Base-by-base conservation (phyloP, 2,329 filamentous ascomycete genomes). In the Trematosphaeria pertusa region DNA sequence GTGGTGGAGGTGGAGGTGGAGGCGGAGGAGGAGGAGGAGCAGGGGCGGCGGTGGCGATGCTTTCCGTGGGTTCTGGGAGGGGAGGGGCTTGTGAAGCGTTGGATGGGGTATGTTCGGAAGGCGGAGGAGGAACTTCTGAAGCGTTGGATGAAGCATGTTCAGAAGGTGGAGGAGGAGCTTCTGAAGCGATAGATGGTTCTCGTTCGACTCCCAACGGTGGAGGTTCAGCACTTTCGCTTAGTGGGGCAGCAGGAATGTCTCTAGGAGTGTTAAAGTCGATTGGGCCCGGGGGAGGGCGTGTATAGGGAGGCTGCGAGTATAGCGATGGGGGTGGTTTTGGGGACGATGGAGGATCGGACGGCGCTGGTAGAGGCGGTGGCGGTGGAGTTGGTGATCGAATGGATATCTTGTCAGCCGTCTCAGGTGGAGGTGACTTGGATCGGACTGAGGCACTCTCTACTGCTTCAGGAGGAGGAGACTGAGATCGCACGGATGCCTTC, bases 231-330 rank as follows among this genome's bases (percentile, higher is more conserved):
- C 24, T 28, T 12, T 12, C 24, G 7, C 24, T 28, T 28, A 7
- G 7, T 53, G n/a, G 52, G 35, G 56, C 50, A 15, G 58, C 61
- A 33, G 61, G 57, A 20, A 61, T 46, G 41, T 65, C 56, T 31
- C 61, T 54, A 11, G 63, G 62, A 14, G 62, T 59, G 9, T 52
- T 54, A 34, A 61, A 65, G 20, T 64, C 58, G 26, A 64, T 61
- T 19, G 60, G 60, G 8, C 59, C 65, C 8, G 65, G 61, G 17
- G 61, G 54, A 28, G 65, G 65, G 12, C 65, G 63, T 32, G 52
- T 53, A 28, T 67, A 70, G n/a, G 50, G 48, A 21, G 52, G 47
- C 26, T 56, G 50, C 30, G 54, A 37, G n/a, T 41, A 11, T 12
- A 39, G 37, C 11, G 39, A 40, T 6, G 17, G 33, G 15, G 37